Evolutionary conservation across 495 filamentous ascomycete genomes (phyloP).

Genomic region (Hypoxylon perforatum): DNA sequence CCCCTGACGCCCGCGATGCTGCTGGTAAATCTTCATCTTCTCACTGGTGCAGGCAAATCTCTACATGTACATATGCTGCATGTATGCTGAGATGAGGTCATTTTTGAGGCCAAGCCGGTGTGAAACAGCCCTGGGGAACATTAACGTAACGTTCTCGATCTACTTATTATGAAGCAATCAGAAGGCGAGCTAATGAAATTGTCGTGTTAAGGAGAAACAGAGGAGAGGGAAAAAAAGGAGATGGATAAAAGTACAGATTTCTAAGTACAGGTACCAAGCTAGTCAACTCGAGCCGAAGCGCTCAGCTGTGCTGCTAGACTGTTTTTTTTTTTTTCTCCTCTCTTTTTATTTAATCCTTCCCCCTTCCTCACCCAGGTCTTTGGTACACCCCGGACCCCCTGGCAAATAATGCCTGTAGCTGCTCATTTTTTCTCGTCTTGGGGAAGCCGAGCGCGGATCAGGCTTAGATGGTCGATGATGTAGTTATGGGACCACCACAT

Average conservation of each 20-base stretch:
- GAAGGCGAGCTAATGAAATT: not conserved
- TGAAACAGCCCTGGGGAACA: constrained; percentile 25
- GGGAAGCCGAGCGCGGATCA: constrained; percentile 45
- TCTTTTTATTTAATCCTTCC: not conserved
- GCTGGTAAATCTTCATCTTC: not conserved
- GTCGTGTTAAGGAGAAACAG: not conserved
- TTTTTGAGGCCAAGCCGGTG: constrained; percentile 20
- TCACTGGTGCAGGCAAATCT: constrained; percentile 1
- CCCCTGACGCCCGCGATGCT: constrained; percentile 22
- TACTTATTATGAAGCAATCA: constrained; percentile 18
- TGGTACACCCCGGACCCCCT: constrained; percentile 39
- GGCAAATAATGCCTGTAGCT: constrained; percentile 34
- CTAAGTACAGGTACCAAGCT: too few species aligned
- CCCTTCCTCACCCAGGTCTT: constrained; percentile 40
- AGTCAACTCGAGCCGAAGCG: constrained; percentile 3
- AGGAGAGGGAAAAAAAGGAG: not conserved
- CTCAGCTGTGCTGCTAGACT: constrained; percentile 3
- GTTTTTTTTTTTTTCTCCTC: constrained; percentile 14
- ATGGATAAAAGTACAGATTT: not conserved
- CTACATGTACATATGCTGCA: too few species aligned
- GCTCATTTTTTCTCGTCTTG: constrained; percentile 38
- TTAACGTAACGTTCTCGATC: constrained; percentile 24
- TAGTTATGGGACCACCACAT: constrained; percentile 46
- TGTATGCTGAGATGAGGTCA: constrained; percentile 34
- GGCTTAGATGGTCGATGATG: constrained; percentile 42